phyloP scores from a whole-genome alignment of 2,329 filamentous ascomycete genomes.

The Xylariaceae sp. region DNA sequence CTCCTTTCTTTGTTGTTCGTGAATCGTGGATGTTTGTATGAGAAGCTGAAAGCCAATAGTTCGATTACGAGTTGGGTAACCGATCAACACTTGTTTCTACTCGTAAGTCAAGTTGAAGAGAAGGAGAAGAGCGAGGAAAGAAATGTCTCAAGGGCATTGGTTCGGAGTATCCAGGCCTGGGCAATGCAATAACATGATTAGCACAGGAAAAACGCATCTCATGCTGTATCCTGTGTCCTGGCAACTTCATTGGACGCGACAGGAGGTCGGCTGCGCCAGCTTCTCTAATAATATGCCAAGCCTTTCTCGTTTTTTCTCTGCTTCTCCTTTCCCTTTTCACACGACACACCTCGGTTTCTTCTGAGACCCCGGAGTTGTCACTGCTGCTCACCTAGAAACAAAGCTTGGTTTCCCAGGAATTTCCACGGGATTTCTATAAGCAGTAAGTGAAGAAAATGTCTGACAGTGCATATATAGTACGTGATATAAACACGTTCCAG shows the following conservation, averaged over 20 bases:
- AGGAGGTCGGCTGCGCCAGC: background rate
- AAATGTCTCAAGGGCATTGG: background rate
- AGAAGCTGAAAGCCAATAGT: background rate
- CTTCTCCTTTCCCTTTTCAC: background rate
- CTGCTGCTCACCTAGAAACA: background rate
- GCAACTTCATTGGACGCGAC: background rate
- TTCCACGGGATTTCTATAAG: background rate
- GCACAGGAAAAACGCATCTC: background rate
- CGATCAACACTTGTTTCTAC: background rate
- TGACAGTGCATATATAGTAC: background rate
- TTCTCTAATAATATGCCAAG: conserved; percentile 6
- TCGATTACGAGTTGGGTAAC: background rate
- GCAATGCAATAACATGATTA: background rate
- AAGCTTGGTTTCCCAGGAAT: background rate
- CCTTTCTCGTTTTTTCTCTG: background rate
- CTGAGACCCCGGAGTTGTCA: background rate
- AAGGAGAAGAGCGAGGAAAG: background rate
- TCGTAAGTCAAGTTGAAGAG: no score
- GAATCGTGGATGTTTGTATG: background rate
- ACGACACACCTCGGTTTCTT: background rate
- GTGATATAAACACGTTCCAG: background rate
- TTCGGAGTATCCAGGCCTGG: background rate
- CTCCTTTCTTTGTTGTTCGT: no score
- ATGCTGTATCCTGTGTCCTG: background rate
- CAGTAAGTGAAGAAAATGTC: background rate